Base-by-base conservation (phyloP, 176 grass and related monocot species). In the Cenchrus fungigraminus region DNA sequence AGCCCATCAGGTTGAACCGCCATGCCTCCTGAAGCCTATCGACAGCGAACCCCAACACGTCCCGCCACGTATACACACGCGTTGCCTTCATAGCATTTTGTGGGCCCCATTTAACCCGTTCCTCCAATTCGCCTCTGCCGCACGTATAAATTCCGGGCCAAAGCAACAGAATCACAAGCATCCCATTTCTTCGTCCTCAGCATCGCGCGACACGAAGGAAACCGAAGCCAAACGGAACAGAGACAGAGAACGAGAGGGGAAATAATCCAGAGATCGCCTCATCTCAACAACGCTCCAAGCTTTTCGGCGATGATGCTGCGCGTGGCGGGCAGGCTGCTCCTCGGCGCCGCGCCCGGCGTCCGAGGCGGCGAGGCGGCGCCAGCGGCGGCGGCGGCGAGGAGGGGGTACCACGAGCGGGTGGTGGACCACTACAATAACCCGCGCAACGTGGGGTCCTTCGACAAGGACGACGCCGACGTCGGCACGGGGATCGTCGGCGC, bases 401-500 rank as follows among this genome's bases (percentile, higher is more conserved):
- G 90, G 45, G 78, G 74, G 6, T 99, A 99, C 85, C 97, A 96
- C 57, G 93, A 98, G 91, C 86, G 93, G 91, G 93, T 99, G 70
- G 93, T 96, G 65, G 93, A 94, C 44, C 93, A 95, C 91, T 98
- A 98, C 84, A 92, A 89, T 83, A 92, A 95, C 81, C 93, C 97
- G 46, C 88, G 97, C 53, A 98, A 94, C 89, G 91, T 98, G 52
- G 97, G 97, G 28, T 71, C 97, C 22, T 91, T 99, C 79, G 90
- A 96, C 83, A 95, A 99, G 86, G 94, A 91, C 65, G 89, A 98
- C 61, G 76, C 86, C 1, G 57, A 88, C 60, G 93, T 99, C 13
- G 93, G 87, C 44, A 98, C 93, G 68, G 93, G 96, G 50, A 86
- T 98, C 73, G 96, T 95, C 20, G 97, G 97, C 20, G 96, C 91